phyloP scores from a whole-genome alignment of 2,329 filamentous ascomycete species.

The Verticillium isaacii region DNA sequence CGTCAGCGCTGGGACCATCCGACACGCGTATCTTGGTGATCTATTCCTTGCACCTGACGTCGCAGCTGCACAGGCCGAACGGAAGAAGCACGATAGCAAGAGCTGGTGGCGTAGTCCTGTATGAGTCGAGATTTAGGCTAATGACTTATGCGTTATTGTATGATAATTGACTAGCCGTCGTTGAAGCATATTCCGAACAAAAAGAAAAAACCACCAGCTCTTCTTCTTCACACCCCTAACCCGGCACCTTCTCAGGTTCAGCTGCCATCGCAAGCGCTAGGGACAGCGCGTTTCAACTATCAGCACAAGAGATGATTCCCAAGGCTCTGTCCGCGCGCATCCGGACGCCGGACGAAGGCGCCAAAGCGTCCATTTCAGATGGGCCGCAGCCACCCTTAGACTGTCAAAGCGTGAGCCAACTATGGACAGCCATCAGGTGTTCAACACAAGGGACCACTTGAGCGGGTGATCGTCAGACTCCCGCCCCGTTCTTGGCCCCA shows the following conservation, averaged over 20 bases:
- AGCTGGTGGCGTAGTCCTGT: background rate
- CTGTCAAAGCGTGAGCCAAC: background rate
- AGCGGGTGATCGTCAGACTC: background rate
- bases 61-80: background rate
- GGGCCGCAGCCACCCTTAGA: background rate
- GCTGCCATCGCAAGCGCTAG: background rate
- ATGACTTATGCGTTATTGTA: too few species aligned
- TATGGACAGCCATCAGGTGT: background rate
- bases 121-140: background rate
- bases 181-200: background rate
- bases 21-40: slow-evolving; percentile 30
- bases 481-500: background rate
- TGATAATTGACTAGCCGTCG: too few species aligned
- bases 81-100: background rate
- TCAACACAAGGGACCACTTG: background rate
- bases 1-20: slow-evolving; percentile 31
- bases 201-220: background rate
- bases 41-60: slow-evolving; percentile 35
- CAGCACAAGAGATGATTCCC: background rate
- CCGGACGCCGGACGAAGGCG: background rate
- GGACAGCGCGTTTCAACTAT: background rate
- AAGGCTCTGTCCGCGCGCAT: background rate
- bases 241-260: background rate
- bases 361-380: background rate
- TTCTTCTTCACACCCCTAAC: background rate